Percentiles rank a stretch among this genome's conserved stretches.
Conservation (phyloP, 2,329 filamentous ascomycete genomes). For the Clonostachys rhizophaga region DNA sequence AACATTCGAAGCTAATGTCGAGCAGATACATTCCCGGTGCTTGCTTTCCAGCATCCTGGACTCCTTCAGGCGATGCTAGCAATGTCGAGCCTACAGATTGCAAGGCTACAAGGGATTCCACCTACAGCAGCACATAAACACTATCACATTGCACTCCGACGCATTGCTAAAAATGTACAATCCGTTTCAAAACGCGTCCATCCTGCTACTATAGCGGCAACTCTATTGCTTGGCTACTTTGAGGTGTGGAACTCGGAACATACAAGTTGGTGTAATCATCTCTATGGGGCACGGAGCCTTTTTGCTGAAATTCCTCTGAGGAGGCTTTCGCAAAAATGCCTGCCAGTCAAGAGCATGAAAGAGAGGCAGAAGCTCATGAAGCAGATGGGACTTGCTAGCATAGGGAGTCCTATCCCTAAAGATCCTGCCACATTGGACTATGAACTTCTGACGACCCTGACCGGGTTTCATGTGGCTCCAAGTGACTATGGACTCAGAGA, state of each 20-base stretch:
- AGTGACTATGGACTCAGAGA: constrained; percentile 28
- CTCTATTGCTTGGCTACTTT: constrained; percentile 82
- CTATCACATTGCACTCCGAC: constrained; percentile 79
- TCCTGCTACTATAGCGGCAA: constrained; percentile 81
- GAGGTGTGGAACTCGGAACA: constrained; percentile 95
- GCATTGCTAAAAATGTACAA: constrained; percentile 71
- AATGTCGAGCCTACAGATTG: constrained; percentile 80
- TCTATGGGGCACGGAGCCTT: constrained; percentile 78
- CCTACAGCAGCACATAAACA: constrained; percentile 83
- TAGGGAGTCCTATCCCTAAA: constrained; percentile 1
- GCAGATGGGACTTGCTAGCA: not conserved
- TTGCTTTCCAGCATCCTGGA: constrained; percentile 80
- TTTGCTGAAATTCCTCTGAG: constrained; percentile 78
- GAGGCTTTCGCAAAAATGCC: constrained; percentile 66
- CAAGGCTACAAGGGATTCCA: constrained; percentile 70
- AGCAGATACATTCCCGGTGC: constrained; percentile 74
- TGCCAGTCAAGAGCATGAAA: constrained; percentile 50
- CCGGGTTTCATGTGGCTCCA: constrained; percentile 28
- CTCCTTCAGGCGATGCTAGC: constrained; percentile 89
- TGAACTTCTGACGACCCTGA: constrained; percentile 31
- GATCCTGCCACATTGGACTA: constrained; percentile 35
- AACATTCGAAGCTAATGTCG: not conserved
- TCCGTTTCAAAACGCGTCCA: constrained; percentile 65
- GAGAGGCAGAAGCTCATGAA: constrained; percentile 2
- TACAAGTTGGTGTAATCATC: constrained; percentile 90